These are phyloP conservation scores for Lagenidium giganteum DNA, from an alignment of 352 stramenopile species.

Conservation along the genomic window DNA sequence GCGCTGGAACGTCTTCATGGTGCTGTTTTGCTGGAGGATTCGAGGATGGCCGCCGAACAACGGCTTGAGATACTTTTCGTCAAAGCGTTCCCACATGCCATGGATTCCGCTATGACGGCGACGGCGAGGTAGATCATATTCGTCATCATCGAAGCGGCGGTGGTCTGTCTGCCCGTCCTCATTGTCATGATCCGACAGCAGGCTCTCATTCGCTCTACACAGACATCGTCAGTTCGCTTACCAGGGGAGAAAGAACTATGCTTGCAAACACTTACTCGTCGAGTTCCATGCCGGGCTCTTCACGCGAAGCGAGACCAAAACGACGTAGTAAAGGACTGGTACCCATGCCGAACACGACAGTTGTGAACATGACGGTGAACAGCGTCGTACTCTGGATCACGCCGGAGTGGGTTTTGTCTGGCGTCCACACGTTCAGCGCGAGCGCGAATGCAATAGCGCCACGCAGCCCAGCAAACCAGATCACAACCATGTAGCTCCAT, in stretches of 20 bases:
- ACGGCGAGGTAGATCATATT: slow-evolving; percentile 17
- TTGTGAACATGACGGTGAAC: slow-evolving; percentile 82
- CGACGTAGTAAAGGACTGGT: slow-evolving; percentile 61
- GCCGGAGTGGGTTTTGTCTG: slow-evolving; percentile 42
- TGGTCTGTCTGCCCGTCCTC: slow-evolving; percentile 23
- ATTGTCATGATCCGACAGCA: slow-evolving; percentile 45
- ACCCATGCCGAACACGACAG: slow-evolving; percentile 72
- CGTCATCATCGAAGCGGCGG: slow-evolving; percentile 17
- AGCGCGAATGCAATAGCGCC: slow-evolving; percentile 92
- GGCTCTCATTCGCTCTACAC: slow-evolving; percentile 36
- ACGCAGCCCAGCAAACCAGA: slow-evolving; percentile 91
- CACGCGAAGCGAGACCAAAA: slow-evolving; percentile 39
- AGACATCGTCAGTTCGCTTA: slow-evolving; percentile 8
- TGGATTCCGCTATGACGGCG: slow-evolving; percentile 45
- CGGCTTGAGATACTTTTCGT: slow-evolving; percentile 74
- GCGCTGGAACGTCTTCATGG: slow-evolving; percentile 4
- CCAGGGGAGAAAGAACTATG: background rate
- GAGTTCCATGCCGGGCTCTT: slow-evolving; percentile 26
- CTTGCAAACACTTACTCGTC: slow-evolving; percentile 38
- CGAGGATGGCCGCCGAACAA: slow-evolving; percentile 44
- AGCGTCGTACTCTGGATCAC: slow-evolving; percentile 77
- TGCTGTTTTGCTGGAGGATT: background rate
- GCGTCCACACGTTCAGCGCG: slow-evolving; percentile 63
- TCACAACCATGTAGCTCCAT: slow-evolving; percentile 78
- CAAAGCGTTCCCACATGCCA: slow-evolving; percentile 49